Evolutionary conservation across 75 land plant genomes (phyloP), one percentile per base, ranked within the genome.

Genomic region (Pseudotsuga menziesii): DNA sequence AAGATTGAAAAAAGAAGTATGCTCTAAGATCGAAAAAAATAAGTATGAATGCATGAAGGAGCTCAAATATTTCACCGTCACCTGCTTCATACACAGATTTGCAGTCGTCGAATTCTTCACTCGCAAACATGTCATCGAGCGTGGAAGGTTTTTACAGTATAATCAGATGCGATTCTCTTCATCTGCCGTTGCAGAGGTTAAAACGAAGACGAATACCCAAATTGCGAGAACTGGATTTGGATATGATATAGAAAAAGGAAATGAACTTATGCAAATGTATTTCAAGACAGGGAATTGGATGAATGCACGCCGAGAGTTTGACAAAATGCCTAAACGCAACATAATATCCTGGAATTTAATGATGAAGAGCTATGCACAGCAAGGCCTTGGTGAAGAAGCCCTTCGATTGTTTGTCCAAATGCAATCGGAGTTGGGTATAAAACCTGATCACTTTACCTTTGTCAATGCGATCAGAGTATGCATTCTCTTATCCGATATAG

Each of bases 401-500:
- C 56, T 74, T 14, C 56, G 26, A 29, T 2, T 75, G 14, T 75
- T 59, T 75, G 3, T 12, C 17, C 77, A 61, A 26, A 73, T 80
- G 81, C 77, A 61, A 25, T 2, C 19, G 67, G 78, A 60, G 57
- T 11, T 48, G 54, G 72, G 15, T 6, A 15, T 26, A 52, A 55
- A 56, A 41, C 78, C 48, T n/a, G 44, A 80, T 60, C 16, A 22
- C 58, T 27, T 74, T 57, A 75, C 81, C 3, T 75, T 74, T 57
- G 60, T 56, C 22, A 78, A 29, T 74, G 32, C 20, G n/a, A 19
- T 78, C 26, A 48, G 32, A 14, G 80, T 74, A 71, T 78, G 74
- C 39, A 27, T 74, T n/a, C n/a, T 25, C 3, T 12, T 56, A 29
- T 27, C 57, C 3, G 25, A 57, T 12, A 54, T 71, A 54, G 32